Evolutionary conservation across 345 rosid genomes (phyloP), one percentile per base, ranked within the genome.

Genomic region (Linum tenue): DNA sequence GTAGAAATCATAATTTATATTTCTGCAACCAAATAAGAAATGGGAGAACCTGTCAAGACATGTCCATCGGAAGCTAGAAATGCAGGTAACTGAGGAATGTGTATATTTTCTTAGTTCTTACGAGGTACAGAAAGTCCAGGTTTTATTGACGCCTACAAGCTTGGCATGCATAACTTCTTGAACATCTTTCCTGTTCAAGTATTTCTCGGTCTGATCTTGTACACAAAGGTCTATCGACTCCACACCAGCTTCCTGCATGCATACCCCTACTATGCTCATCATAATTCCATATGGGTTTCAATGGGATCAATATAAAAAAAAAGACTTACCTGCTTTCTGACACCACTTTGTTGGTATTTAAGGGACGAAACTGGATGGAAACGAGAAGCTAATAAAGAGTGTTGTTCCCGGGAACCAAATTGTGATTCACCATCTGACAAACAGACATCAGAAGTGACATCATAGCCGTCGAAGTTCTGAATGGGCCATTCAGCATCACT

Each of bases 161-260:
- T 56, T 31, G 17, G 72, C 77, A 64, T 73, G 72, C 39, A 73
- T 55, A 22, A 72, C 72, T 63, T 56, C 57, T 60, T 64, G 77
- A 31, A 73, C 69, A 4, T 64, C 59, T 73, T 68, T 64, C n/a
- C 31, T 64, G 57, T 73, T 73, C 63, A 73, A 43, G 14, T 69
- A 69, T 1, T 60, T 22, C 1, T 14, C 15, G 15, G 66, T 3
- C 12, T 73, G 64, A 10, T 38, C 17, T 37, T 43, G 42, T 10
- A 73, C 62, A 43, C 77, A 69, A 42, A 56, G 51, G 43, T 73
- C 72, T 42, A 69, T 17, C 10, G 60, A 64, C 39, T 64, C 63
- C 8, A 0, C 31, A 22, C 16, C 11, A 35, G 36, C 55, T 22
- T 42, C 16, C 70, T 66, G 51, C n/a, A n/a, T 10, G 5, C 5